phyloP scores from a whole-genome alignment of 345 rosid species.

The Syzygium oleosum region DNA sequence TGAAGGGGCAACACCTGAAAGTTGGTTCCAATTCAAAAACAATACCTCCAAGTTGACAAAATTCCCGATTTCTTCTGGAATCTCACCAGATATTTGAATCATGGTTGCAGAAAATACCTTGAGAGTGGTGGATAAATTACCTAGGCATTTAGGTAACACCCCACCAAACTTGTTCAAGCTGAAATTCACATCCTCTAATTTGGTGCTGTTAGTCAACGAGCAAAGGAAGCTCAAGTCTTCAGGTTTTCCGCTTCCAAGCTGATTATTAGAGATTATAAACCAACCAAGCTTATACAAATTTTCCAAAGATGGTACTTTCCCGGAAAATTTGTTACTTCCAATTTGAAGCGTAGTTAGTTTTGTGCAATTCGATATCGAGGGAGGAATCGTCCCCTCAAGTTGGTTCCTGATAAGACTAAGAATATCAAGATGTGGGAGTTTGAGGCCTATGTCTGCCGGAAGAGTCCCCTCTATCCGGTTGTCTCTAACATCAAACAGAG shows the following conservation, averaged over 20 bases:
- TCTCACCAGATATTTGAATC: background rate
- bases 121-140: background rate
- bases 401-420: fast-evolving
- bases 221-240: background rate
- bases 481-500: background rate
- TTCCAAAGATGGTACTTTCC: background rate
- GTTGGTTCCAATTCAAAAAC: background rate
- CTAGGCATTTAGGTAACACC: background rate
- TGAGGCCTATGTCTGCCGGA: background rate
- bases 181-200: fast-evolving
- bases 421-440: fast-evolving
- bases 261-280: background rate
- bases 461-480: background rate
- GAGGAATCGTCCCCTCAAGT: background rate
- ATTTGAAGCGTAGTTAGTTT: fast-evolving
- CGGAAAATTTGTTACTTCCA: fast-evolving
- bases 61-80: background rate
- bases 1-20: background rate
- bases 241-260: fast-evolving
- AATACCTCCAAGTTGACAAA: background rate
- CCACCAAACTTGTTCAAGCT: fast-evolving
- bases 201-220: background rate
- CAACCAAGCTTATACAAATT: background rate
- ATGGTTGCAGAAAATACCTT: fast-evolving
- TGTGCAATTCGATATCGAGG: background rate